A percentile compares a stretch with the other conserved stretches of the same genome.
phyloP scores from a whole-genome alignment of 2,329 filamentous ascomycete genomes.

The Microsporum ferrugineum region DNA sequence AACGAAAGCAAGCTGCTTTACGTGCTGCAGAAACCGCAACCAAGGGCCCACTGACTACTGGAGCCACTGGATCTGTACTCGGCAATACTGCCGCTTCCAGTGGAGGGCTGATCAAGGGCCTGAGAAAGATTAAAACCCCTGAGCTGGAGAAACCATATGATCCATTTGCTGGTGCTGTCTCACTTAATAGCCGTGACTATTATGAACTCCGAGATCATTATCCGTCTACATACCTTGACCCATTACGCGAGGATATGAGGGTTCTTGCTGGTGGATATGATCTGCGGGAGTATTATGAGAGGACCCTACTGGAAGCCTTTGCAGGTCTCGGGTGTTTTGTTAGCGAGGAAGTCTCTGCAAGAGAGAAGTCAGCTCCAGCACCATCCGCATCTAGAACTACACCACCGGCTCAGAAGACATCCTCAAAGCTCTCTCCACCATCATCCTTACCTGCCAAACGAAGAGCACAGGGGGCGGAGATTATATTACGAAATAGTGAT shows the following conservation, averaged over 20 bases:
- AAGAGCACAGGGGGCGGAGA: neutral
- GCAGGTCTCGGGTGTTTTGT: conserved; percentile 79
- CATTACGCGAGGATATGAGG: conserved; percentile 51
- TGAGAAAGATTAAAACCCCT: conserved; percentile 54
- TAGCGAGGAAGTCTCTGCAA: conserved; percentile 52
- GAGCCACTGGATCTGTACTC: neutral
- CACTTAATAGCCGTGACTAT: conserved; percentile 53
- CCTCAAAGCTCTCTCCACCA: neutral
- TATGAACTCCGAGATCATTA: conserved; percentile 61
- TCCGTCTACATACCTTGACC: conserved; percentile 61
- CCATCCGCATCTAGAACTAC: neutral
- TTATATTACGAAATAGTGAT: neutral
- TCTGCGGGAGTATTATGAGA: conserved; percentile 65
- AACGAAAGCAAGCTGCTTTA: conserved; percentile 35
- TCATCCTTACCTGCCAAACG: conserved; percentile 3
- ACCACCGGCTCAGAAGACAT: neutral
- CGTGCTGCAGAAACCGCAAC: conserved; percentile 22
- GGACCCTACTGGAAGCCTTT: conserved; percentile 80
- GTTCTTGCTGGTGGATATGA: conserved; percentile 73
- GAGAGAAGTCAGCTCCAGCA: conserved; percentile 16
- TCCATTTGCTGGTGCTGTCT: conserved; percentile 63
- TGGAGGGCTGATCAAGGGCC: conserved; percentile 58
- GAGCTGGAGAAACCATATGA: conserved; percentile 69
- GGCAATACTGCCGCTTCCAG: conserved; percentile 17
- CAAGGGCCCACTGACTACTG: conserved; percentile 14